Percentiles rank a stretch among this genome's conserved stretches.
Conservation (phyloP, 306 rosid genomes). For the Quercus rubra region DNA sequence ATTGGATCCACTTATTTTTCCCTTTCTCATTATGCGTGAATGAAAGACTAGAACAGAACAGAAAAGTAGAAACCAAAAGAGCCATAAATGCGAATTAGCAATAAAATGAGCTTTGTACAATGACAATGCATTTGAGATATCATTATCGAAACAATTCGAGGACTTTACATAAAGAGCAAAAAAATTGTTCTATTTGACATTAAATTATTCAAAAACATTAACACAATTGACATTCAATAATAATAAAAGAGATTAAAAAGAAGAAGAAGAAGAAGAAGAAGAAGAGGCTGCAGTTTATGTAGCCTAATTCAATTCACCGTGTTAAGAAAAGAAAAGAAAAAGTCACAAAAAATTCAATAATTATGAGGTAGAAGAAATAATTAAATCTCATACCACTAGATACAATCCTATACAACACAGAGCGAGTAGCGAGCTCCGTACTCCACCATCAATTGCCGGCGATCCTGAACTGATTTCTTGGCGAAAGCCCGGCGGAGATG, state of each 20-base stretch:
- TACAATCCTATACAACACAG: conserved; percentile 74
- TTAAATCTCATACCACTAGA: conserved; percentile 58
- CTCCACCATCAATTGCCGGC: conserved; percentile 22
- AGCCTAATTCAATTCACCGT: conserved; percentile 52
- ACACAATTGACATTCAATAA: conserved; percentile 34
- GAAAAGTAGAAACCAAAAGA: neutral
- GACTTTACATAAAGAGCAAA: conserved; percentile 20
- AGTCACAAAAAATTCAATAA: conserved; percentile 42
- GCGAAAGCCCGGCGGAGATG: conserved; percentile 70
- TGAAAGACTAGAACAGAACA: neutral
- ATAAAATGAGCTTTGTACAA: neutral
- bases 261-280: conserved; percentile 5
- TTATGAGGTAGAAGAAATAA: conserved; percentile 26
- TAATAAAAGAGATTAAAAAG: conserved; percentile 13
- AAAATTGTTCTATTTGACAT: conserved; percentile 26
- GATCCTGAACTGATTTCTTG: conserved; percentile 44
- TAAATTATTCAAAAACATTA: conserved; percentile 30
- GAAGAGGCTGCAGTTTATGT: conserved; percentile 40
- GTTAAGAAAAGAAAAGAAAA: conserved; percentile 44
- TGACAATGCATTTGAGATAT: neutral
- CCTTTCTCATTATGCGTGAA: neutral
- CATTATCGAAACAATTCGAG: neutral
- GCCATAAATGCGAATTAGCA: neutral
- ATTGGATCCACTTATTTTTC: neutral
- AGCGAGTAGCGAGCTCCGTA: conserved; percentile 31